These are phyloP conservation scores for Rubia peregrina DNA, from an alignment of 305 asterid genomes.

Conservation along the genomic window DNA sequence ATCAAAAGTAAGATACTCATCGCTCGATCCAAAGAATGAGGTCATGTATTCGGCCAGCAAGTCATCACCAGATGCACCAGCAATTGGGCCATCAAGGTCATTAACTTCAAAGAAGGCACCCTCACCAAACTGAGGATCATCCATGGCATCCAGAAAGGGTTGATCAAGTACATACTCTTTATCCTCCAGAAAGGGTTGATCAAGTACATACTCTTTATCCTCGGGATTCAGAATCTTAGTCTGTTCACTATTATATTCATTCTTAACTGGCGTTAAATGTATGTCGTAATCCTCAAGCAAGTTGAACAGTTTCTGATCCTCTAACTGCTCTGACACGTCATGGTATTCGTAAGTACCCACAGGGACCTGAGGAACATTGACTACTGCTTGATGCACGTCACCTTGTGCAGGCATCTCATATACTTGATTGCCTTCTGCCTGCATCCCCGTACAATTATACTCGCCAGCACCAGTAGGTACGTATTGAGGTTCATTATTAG, in stretches of 20 bases:
- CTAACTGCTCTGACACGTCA: conserved; percentile 30
- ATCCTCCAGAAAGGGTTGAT: conserved; percentile 55
- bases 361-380: conserved; percentile 18
- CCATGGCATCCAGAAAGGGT: conserved; percentile 45
- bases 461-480: conserved; percentile 23
- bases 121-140: conserved; percentile 35
- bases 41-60: conserved; percentile 54
- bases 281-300: conserved; percentile 30
- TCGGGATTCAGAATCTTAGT: conserved; percentile 42
- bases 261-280: conserved; percentile 42
- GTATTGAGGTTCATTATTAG: conserved; percentile 31
- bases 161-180: no score
- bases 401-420: conserved; percentile 8
- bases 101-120: conserved; percentile 64
- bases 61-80: conserved; percentile 30
- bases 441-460: conserved; percentile 28
- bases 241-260: conserved; percentile 70
- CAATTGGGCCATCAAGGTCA: conserved; percentile 52
- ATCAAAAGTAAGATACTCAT: conserved; percentile 39
- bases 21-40: conserved; percentile 52
- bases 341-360: conserved; percentile 25
- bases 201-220: conserved; percentile 49
- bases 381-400: not conserved
- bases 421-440: conserved; percentile 26
- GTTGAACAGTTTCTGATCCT: conserved; percentile 29